A percentile compares a stretch with the other conserved stretches of the same genome.
These are phyloP conservation scores for Pseudomassariella vexata DNA, from an alignment of 2,329 filamentous ascomycete species.

Conservation along the genomic window DNA sequence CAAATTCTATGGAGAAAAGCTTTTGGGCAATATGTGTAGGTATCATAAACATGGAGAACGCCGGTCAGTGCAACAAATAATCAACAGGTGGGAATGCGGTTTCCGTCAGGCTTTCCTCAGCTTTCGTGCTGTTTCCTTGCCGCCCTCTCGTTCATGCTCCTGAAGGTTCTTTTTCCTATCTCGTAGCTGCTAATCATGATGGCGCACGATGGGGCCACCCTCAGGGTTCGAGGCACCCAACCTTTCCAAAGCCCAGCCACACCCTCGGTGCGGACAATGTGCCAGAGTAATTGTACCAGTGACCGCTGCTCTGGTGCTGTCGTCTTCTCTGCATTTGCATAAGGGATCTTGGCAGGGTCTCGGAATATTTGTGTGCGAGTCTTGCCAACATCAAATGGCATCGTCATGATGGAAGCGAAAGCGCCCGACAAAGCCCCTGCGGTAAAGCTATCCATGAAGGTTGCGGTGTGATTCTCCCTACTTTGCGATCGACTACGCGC, in stretches of 20 bases:
- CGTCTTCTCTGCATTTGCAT: conserved; percentile 18
- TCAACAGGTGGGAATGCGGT: neutral
- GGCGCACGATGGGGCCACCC: conserved; percentile 92
- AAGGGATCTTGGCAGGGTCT: conserved; percentile 36
- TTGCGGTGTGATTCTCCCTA: conserved; percentile 65
- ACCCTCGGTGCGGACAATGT: conserved; percentile 87
- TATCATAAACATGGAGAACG: conserved; percentile 22
- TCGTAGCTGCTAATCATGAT: conserved; percentile 99
- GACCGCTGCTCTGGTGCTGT: conserved; percentile 64
- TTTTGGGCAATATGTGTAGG: too few relatives aligned
- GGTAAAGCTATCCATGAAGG: conserved; percentile 83
- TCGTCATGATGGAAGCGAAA: conserved; percentile 81
- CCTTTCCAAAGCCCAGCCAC: conserved; percentile 77
- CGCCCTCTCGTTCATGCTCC: conserved; percentile 59
- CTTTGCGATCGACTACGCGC: conserved; percentile 53
- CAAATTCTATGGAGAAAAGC: too few relatives aligned
- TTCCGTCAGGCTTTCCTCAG: neutral
- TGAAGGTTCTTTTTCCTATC: conserved; percentile 84
- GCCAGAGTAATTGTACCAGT: conserved; percentile 79
- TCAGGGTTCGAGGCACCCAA: conserved; percentile 86
- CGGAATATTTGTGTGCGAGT: conserved; percentile 83
- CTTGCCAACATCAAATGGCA: conserved; percentile 96
- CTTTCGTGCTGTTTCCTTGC: conserved; percentile 16
- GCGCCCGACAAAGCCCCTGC: conserved; percentile 80
- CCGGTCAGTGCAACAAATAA: conserved; percentile 22